Conservation (phyloP, 2,329 filamentous ascomycete genomes). For the Talaromyces rugulosus region DNA sequence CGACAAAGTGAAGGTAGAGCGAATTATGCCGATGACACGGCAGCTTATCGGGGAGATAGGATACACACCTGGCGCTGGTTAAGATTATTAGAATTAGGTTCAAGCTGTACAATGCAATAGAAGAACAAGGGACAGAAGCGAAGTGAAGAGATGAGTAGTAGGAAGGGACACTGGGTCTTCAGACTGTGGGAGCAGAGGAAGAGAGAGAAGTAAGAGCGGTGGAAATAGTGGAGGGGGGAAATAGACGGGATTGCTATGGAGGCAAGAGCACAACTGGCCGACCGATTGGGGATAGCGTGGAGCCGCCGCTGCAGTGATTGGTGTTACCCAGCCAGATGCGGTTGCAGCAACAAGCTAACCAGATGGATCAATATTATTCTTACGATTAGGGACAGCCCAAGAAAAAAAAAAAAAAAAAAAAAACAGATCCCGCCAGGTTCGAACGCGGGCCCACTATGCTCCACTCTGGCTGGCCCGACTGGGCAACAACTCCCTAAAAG, state of each 20-base stretch:
- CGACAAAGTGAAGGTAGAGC: neutral
- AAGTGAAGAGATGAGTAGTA: constrained; percentile 4
- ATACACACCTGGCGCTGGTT: constrained; percentile 9
- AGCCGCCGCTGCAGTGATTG: neutral
- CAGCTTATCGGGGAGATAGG: neutral
- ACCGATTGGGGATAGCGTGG: neutral
- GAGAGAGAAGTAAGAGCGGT: constrained; percentile 1
- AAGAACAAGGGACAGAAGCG: constrained; percentile 11
- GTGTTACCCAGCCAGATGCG: neutral
- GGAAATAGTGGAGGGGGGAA: neutral
- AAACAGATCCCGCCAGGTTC: neutral
- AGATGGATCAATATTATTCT: neutral
- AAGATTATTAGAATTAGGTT: constrained; percentile 8
- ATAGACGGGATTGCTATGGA: neutral
- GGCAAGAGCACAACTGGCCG: neutral
- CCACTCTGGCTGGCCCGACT: neutral
- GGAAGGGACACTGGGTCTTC: neutral
- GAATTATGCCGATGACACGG: neutral
- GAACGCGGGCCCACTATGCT: neutral
- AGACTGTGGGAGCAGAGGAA: neutral
- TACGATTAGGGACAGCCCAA: neutral
- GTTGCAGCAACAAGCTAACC: neutral
- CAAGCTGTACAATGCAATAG: constrained; percentile 9
- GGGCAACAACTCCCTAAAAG: neutral
- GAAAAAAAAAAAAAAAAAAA: neutral